Evolutionary conservation across 352 stramenopile species (phyloP).

Genomic region (Peronosclerospora sorghi): DNA sequence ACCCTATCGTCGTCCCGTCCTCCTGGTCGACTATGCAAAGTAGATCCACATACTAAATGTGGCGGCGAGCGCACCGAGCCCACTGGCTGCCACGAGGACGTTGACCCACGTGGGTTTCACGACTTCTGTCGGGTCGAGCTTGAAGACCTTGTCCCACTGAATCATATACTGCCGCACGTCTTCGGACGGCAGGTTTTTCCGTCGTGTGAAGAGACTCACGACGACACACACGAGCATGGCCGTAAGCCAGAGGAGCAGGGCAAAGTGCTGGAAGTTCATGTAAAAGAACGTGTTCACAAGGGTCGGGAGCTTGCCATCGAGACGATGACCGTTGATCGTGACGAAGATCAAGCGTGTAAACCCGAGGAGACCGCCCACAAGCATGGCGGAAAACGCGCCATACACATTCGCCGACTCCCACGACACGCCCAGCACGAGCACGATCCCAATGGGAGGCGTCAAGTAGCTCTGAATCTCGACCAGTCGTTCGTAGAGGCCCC

Average conservation of each 20-base stretch:
- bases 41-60: constrained; percentile 51
- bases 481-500: constrained; percentile 48
- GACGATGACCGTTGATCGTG: constrained; percentile 34
- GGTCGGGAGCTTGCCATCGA: constrained; percentile 27
- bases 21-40: constrained; percentile 31
- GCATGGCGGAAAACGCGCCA: constrained; percentile 35
- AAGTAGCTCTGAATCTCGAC: constrained; percentile 58
- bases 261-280: constrained; percentile 68
- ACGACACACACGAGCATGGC: constrained; percentile 35
- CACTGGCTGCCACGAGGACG: constrained; percentile 26
- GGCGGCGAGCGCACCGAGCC: constrained; percentile 27
- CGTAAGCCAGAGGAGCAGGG: constrained; percentile 41
- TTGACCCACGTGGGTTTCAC: constrained; percentile 42
- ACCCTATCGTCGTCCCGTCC: no score
- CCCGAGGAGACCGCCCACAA: constrained; percentile 35
- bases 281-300: constrained; percentile 49
- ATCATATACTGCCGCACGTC: constrained; percentile 44
- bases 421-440: constrained; percentile 40
- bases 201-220: constrained; percentile 36
- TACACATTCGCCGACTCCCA: constrained; percentile 43
- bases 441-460: constrained; percentile 47
- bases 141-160: constrained; percentile 36
- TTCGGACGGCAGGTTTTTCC: constrained; percentile 21
- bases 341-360: constrained; percentile 47
- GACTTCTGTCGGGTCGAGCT: constrained; percentile 38